These are phyloP conservation scores for Ustilago trichophora DNA, from an alignment of 1,284 basidiomycete genomes.

Conservation along the genomic window DNA sequence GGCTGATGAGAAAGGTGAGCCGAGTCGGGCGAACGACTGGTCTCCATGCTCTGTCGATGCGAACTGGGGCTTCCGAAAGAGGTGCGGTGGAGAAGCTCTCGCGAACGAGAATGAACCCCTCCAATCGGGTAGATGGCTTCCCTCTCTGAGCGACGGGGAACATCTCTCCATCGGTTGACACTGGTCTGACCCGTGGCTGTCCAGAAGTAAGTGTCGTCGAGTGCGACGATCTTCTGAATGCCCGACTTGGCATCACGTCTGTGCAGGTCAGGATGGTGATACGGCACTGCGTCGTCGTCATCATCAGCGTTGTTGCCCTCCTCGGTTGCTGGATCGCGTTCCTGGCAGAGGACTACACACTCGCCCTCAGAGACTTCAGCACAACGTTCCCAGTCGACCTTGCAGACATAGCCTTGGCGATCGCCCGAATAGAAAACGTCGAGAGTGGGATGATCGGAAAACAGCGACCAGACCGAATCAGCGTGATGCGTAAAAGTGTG, in stretches of 20 bases:
- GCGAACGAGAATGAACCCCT: constrained; percentile 14
- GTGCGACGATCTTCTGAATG: constrained; percentile 82
- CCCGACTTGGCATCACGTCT: constrained; percentile 71
- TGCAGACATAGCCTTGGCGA: constrained; percentile 85
- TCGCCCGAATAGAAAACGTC: constrained; percentile 97
- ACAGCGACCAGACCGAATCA: constrained; percentile 93
- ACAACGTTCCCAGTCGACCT: constrained; percentile 85
- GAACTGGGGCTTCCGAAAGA: constrained; percentile 26
- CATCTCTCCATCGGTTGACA: constrained; percentile 81
- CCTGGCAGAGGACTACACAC: constrained; percentile 76
- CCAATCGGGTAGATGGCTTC: constrained; percentile 51
- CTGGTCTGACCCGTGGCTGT: constrained; percentile 84
- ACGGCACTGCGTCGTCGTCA: too few species aligned
- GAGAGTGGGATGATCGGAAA: constrained; percentile 84
- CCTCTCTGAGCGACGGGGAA: constrained; percentile 62
- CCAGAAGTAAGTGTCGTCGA: constrained; percentile 89
- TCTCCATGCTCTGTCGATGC: constrained; percentile 30
- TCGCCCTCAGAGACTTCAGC: constrained; percentile 85
- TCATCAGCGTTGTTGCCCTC: constrained; percentile 2
- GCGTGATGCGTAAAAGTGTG: constrained; percentile 97
- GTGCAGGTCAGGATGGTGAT: constrained; percentile 28
- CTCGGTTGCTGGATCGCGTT: constrained; percentile 12
- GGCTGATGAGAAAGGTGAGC: constrained; percentile 12
- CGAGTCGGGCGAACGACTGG: constrained; percentile 24
- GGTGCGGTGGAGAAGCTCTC: constrained; percentile 17